Percentiles rank a stretch among this genome's conserved stretches.
Conservation (phyloP, 345 rosid genomes). For the Eucalyptus virginea region DNA sequence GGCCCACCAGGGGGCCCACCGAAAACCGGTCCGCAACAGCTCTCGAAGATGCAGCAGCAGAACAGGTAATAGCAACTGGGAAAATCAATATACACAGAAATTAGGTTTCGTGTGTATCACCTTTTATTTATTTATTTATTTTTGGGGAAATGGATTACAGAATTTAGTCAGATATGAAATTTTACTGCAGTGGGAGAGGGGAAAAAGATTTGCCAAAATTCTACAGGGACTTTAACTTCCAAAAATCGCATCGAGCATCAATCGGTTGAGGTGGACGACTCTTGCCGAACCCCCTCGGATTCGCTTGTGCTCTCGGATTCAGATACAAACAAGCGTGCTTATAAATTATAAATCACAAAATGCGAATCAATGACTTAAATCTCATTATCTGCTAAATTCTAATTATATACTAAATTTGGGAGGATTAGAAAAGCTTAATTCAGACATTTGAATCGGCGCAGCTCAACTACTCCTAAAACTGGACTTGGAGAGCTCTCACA, state of each 20-base stretch:
- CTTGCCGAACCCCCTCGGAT: neutral
- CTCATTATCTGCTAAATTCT: neutral
- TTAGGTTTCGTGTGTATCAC: neutral
- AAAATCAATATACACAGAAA: neutral
- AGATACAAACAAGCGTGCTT: neutral
- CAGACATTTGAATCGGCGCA: neutral
- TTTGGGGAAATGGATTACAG: neutral
- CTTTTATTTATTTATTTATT: accelerated
- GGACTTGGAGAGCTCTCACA: neutral
- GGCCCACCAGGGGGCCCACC: slow-evolving; percentile 10
- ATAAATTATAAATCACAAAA: neutral
- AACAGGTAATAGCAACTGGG: slow-evolving; percentile 32
- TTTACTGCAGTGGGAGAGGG: neutral
- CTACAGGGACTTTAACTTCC: neutral
- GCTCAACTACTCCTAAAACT: neutral
- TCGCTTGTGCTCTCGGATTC: neutral
- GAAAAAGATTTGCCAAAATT: neutral
- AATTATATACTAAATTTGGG: neutral
- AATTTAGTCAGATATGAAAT: neutral
- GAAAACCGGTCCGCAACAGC: slow-evolving; percentile 48
- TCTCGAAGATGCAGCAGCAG: slow-evolving; percentile 54
- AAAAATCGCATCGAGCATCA: neutral
- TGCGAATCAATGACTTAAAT: neutral
- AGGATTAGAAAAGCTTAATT: neutral
- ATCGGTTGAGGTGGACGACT: neutral